Evolutionary conservation across 2,329 filamentous ascomycete species (phyloP), one percentile per base, ranked within the genome.

Genomic region (Penicillium sumatraense): DNA sequence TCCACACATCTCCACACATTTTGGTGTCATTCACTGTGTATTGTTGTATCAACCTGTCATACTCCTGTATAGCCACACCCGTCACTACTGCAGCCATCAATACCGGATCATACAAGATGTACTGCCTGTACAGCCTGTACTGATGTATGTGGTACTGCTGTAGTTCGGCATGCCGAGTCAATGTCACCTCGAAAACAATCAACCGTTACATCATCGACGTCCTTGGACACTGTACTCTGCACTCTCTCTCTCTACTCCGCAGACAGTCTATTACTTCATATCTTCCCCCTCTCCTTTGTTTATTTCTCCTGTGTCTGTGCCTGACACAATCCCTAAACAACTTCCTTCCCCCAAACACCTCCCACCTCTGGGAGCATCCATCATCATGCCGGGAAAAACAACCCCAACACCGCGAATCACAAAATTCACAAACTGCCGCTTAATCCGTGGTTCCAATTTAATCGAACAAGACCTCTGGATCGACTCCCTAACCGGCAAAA

Each of bases 381-480:
- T 48, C 61, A 66, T 29, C 58, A 75, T 75, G 71, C 68, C 74
- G 61, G 65, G 74, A 62, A 67, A 75, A 67, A 60, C 71, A 53
- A 53, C 64, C n/a, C 49, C 63, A 10, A 51, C 57, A 13, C 70
- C 73, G 45, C 79, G 80, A 49, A 88, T 96, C 70, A 92, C 89
- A 69, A 95, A 93, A 72, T 89, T 96, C 72, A 95, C 90, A 68
- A 96, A 96, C 77, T 96, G 92, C 71, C 86, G 89, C 48, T 79
- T 96, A 23, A 80, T 93, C 56, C 86, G 85, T 67, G 86, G 85
- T 63, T 82, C 88, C 61, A 69, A 80, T 18, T 80, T 96, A 23
- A 82, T 96, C 41, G 75, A 85, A 41, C 86, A 89, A 60, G 93
- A 96, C 69, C 83, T 96, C n/a, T 96, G 91, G 91, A 86, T 96